Base-by-base conservation (phyloP, 1,284 basidiomycete species). In the Sanghuangporus sanghuang region DNA sequence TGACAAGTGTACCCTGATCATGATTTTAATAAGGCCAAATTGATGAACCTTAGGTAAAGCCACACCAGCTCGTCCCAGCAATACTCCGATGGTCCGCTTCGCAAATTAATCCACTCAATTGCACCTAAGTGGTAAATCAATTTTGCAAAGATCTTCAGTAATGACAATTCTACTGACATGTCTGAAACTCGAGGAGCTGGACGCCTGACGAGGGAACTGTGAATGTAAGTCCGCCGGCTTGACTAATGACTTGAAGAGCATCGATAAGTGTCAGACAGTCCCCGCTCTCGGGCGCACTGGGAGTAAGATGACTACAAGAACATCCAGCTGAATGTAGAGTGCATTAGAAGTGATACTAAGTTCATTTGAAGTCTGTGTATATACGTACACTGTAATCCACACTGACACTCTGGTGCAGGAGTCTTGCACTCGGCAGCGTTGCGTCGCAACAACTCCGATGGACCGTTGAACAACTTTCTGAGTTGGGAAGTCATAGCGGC, bases 141-240 rank as follows among this genome's bases (percentile, higher is more conserved):
- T 49, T 14, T 21, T 23, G 18, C 3, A 49, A 56, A 4, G 55
- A n/a, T 0, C n/a, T 39, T 6, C 11, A 42, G 35, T 11, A 36
- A 55, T 14, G 21, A 4, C 9, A 5, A 18, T 18, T 32, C 5
- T 32, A 32, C 27, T 32, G 5, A 23, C 55, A 40, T n/a, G 42
- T 18, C 16, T 57, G 69, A 66, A 70, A 73, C 16, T 69, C 64
- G 62, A 73, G 68, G 55, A 68, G 67, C 62, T 71, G 67, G 40
- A 67, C 67, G 63, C 67, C 67, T 57, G 63, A 42, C 9, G 68
- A 62, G 12, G 63, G 56, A 18, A 73, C 71, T 42, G 58, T 57
- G 69, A 73, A 74, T 5, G 69, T 69, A 32, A 71, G 67, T 49
- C 67, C 72, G 68, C 63, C 16, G 6, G 71, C 59, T 58, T 72